Conservation (phyloP, 176 grass and related monocot species). For the Juncus effusus region DNA sequence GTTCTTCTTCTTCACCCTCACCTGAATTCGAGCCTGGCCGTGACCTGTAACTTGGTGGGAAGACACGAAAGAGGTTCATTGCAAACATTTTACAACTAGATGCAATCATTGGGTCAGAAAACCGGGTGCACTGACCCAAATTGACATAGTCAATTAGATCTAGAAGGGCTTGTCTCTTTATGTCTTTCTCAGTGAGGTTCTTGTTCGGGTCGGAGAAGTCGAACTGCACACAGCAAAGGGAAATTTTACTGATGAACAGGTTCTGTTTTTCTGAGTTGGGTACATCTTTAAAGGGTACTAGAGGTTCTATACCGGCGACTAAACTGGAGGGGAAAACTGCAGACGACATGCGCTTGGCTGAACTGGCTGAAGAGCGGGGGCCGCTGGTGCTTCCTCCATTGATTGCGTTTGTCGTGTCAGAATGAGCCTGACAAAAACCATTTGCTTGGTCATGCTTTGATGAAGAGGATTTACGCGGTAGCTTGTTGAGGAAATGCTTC, state of each 20-base stretch:
- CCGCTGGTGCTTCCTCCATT: conserved; percentile 50
- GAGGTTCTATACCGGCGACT: conserved; percentile 79
- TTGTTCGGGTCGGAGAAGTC: conserved; percentile 92
- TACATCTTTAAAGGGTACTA: conserved; percentile 86
- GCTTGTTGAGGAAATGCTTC: conserved; percentile 87
- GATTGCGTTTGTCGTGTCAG: conserved; percentile 45
- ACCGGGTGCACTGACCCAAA: conserved; percentile 40
- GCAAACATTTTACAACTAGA: conserved; percentile 80
- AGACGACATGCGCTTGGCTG: conserved; percentile 89
- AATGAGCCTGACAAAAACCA: conserved; percentile 27
- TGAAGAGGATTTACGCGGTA: conserved; percentile 69
- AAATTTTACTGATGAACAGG: conserved; percentile 84
- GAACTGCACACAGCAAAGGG: conserved; percentile 78
- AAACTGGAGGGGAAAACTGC: conserved; percentile 89
- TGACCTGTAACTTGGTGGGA: conserved; percentile 63
- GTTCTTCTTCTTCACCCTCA: conserved; percentile 90
- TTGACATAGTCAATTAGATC: conserved; percentile 82
- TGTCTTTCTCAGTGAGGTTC: conserved; percentile 77
- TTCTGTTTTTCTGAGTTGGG: conserved; percentile 66
- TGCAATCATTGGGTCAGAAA: conserved; percentile 60
- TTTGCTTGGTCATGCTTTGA: conserved; percentile 37
- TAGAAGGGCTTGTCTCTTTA: conserved; percentile 79
- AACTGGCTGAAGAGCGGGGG: conserved; percentile 36
- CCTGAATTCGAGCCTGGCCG: conserved; percentile 45
- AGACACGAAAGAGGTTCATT: conserved; percentile 75